A percentile compares a stretch with the other conserved stretches of the same genome.
These are phyloP conservation scores for Xylaria venustula DNA, from an alignment of 495 filamentous ascomycete genomes.

Conservation along the genomic window DNA sequence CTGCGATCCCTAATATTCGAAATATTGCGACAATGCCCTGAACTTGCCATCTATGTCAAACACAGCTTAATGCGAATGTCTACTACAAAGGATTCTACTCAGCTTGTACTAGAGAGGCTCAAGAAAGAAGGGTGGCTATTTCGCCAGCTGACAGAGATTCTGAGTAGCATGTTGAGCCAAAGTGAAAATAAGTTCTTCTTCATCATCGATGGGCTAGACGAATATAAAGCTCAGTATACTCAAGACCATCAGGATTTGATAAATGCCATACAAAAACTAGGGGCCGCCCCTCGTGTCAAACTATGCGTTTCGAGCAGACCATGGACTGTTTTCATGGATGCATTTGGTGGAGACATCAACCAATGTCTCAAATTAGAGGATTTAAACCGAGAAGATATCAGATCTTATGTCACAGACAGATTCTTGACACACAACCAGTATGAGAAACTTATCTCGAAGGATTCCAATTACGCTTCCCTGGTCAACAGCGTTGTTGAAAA, in stretches of 20 bases:
- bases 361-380: constrained; percentile 20
- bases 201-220: constrained; percentile 52
- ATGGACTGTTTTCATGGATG: constrained; percentile 43
- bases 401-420: constrained; percentile 21
- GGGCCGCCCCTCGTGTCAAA: constrained; percentile 30
- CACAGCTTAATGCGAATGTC: neutral
- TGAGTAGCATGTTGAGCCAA: neutral
- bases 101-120: neutral
- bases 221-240: constrained; percentile 30
- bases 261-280: constrained; percentile 8
- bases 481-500: constrained; percentile 24
- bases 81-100: neutral
- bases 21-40: constrained; percentile 27
- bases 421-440: constrained; percentile 12
- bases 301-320: constrained; percentile 52
- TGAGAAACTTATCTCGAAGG: neutral
- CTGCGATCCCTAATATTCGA: constrained; percentile 43
- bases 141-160: neutral
- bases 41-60: neutral
- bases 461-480: constrained; percentile 5
- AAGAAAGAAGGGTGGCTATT: neutral
- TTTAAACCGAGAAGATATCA: constrained; percentile 34
- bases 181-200: constrained; percentile 35
- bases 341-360: constrained; percentile 22
- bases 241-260: constrained; percentile 17